Conservation (phyloP, 2,329 filamentous ascomycete genomes). For the Dactylellina cionopaga region DNA sequence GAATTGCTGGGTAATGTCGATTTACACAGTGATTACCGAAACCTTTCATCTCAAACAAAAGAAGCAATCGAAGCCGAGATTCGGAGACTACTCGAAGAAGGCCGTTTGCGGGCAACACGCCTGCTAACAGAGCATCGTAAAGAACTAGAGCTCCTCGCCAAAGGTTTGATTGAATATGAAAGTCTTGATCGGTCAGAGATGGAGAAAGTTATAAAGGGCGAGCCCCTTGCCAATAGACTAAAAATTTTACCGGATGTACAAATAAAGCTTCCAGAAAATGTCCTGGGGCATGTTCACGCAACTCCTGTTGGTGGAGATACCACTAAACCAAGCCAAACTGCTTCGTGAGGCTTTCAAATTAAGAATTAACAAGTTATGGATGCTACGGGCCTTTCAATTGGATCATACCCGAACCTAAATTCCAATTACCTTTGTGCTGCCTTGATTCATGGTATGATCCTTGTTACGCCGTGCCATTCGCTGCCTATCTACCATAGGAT, state of each 20-base stretch:
- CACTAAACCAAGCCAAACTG: slow-evolving; percentile 29
- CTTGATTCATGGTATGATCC: too few species aligned
- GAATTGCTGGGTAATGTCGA: slow-evolving; percentile 88
- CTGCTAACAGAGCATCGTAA: slow-evolving; percentile 79
- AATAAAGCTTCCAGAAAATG: slow-evolving; percentile 73
- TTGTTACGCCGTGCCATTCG: too few species aligned
- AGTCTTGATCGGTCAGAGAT: slow-evolving; percentile 90
- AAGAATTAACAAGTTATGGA: too few species aligned
- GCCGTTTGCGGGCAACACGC: slow-evolving; percentile 75
- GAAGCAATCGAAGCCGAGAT: slow-evolving; percentile 89
- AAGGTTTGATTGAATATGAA: slow-evolving; percentile 93
- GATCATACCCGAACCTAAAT: too few species aligned
- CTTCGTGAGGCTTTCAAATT: slow-evolving; percentile 1
- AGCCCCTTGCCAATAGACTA: slow-evolving; percentile 78
- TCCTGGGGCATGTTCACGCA: slow-evolving; percentile 18
- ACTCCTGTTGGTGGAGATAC: slow-evolving; percentile 17
- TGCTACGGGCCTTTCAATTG: too few species aligned
- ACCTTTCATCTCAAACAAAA: slow-evolving; percentile 85
- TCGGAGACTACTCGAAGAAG: slow-evolving; percentile 82
- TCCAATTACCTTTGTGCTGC: too few species aligned
- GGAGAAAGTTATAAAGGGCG: slow-evolving; percentile 85
- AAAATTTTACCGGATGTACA: slow-evolving; percentile 68
- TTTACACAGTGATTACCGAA: slow-evolving; percentile 80
- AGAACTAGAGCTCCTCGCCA: slow-evolving; percentile 86
- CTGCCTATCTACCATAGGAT: too few species aligned